Evolutionary conservation across 2,329 filamentous ascomycete genomes (phyloP).

Genomic region (Pseudocercospora cruenta): DNA sequence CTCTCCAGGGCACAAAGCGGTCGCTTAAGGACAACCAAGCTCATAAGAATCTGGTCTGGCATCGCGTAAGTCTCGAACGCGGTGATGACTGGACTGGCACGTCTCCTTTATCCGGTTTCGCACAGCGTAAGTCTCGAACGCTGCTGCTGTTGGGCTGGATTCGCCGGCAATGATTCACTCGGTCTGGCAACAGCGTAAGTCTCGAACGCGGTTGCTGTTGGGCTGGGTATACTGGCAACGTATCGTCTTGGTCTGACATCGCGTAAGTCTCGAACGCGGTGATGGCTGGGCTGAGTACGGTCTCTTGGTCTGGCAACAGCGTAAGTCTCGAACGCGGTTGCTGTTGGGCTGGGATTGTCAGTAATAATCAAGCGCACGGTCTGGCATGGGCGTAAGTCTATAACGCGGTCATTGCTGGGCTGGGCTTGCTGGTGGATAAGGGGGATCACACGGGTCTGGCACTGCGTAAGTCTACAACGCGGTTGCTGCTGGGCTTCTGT

Average conservation of each 20-base stretch:
- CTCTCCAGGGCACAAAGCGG: constrained; percentile 4
- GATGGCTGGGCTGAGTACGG: background rate
- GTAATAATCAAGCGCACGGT: background rate
- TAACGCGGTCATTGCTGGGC: background rate
- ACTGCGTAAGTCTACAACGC: constrained; percentile 5
- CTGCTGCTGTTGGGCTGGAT: background rate
- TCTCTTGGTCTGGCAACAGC: background rate
- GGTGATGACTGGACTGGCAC: background rate
- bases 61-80: background rate
- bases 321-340: background rate
- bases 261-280: background rate
- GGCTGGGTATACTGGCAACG: background rate
- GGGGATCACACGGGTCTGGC: background rate
- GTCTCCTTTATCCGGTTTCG: background rate
- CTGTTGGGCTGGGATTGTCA: background rate
- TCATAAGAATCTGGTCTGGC: background rate
- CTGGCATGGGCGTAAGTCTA: background rate
- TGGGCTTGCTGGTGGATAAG: background rate
- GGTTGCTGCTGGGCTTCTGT: background rate
- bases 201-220: background rate
- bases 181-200: background rate
- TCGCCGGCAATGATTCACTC: background rate
- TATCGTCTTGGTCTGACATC: background rate
- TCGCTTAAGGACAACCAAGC: constrained; percentile 5
- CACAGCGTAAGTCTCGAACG: background rate